Evolutionary conservation across 805 yeast species (phyloP), one percentile per base, ranked within the genome.

Genomic region (Metahyphopichia silvanorum): DNA sequence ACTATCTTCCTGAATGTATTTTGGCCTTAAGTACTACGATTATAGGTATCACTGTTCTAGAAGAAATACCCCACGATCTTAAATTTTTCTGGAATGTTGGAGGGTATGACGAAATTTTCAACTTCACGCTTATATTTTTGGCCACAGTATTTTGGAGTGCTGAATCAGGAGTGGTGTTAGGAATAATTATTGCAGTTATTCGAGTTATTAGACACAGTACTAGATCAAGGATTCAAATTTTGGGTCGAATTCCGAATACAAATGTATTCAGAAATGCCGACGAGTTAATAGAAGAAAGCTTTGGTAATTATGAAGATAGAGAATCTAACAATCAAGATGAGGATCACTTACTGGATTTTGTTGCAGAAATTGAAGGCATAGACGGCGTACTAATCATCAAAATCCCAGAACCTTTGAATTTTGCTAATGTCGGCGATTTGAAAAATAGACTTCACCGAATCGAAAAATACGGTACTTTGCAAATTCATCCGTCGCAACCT

Each of bases 401-500:
- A 42, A 75, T 88, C 26, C 88, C 96, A 0, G 96, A 88, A 50
- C 95, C 96, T 1, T 64, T 88, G 38, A 86, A 89, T 4, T 88
- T 88, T 57, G 86, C 95, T 24, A 88, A 89, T 54, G 73, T 89
- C 6, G 82, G 82, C 17, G 94, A 86, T 45, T 63, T 88, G 39
- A 77, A 82, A 39, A 66, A 74, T 35, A 66, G 91, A 22, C 61
- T 88, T 37, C 63, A 70, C 26, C 65, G 96, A 27, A 61, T 88
- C 18, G 96, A 88, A 51, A 60, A 74, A 33, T 86, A 84, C 47
- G 94, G 95, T 0, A 78, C 94, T 0, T 68, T 79, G 16, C 71
- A 68, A 30, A 74, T 74, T 11, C 96, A 88, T 49, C 96, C 96
- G 1, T 85, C 87, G 1, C 74, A 74, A 16, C 84, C 83, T 23